These are phyloP conservation scores for Candida tropicalis DNA, from an alignment of 1,139 yeast species.

Conservation along the genomic window DNA sequence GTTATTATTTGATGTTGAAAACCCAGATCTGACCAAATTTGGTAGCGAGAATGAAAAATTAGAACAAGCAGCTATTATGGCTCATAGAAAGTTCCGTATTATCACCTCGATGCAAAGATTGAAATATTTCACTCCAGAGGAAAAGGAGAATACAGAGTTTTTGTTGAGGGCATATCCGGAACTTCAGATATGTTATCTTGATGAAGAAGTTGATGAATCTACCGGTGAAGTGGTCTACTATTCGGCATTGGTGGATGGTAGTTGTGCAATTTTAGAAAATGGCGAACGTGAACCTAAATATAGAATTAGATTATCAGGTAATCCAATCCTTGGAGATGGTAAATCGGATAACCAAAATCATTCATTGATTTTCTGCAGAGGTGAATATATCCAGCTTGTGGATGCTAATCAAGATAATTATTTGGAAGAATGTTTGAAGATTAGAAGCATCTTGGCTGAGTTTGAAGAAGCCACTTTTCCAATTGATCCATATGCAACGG, in stretches of 20 bases:
- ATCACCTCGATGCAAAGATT: conserved; percentile 48
- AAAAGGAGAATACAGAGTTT: conserved; percentile 39
- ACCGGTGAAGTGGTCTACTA: conserved; percentile 30
- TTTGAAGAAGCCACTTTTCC: conserved; percentile 47
- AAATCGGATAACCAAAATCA: conserved; percentile 60
- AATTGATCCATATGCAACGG: conserved; percentile 35
- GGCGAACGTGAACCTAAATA: conserved; percentile 46
- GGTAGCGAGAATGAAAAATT: conserved; percentile 29
- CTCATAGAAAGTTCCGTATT: conserved; percentile 51
- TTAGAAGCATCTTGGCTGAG: conserved; percentile 52
- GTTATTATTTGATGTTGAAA: conserved; percentile 49
- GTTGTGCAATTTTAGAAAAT: conserved; percentile 38
- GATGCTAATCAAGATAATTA: conserved; percentile 63
- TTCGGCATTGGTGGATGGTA: conserved; percentile 47
- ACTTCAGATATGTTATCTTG: conserved; percentile 46
- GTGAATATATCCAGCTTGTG: conserved; percentile 55
- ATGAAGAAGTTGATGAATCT: conserved; percentile 32
- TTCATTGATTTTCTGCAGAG: conserved; percentile 51
- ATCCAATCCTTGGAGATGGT: conserved; percentile 60
- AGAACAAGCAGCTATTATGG: conserved; percentile 40
- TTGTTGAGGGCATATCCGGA: conserved; percentile 48
- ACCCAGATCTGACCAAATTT: conserved; percentile 21
- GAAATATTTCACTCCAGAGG: conserved; percentile 36
- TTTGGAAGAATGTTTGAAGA: conserved; percentile 56
- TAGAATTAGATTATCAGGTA: conserved; percentile 50